Evolutionary conservation across 257 asterid species (phyloP).

Genomic region (Solanum lignicaule): DNA sequence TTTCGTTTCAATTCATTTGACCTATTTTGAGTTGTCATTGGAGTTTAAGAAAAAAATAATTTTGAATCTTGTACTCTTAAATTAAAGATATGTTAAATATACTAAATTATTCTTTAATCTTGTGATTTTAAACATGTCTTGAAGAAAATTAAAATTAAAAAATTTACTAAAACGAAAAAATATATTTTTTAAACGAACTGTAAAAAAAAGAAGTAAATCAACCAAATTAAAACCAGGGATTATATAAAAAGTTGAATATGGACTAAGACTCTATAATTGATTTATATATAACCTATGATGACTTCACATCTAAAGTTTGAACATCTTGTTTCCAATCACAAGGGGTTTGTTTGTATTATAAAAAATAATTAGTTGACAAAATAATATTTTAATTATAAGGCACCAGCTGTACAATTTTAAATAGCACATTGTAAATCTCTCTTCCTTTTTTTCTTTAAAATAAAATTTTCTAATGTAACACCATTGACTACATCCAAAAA

Average conservation of each 20-base stretch:
- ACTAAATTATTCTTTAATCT: too few species aligned
- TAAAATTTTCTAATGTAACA: background rate
- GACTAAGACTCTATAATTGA: background rate
- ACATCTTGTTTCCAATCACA: background rate
- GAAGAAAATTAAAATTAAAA: too few species aligned
- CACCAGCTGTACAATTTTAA: background rate
- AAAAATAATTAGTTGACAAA: background rate
- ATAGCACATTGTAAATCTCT: background rate
- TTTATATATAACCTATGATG: background rate
- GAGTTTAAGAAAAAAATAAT: background rate
- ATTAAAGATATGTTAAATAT: too few species aligned
- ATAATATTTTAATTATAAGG: background rate
- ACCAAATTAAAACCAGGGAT: background rate
- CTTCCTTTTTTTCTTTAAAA: background rate
- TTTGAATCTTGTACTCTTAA: too few species aligned
- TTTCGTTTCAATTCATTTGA: too few species aligned
- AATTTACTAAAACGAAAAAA: too few species aligned
- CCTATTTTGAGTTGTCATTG: background rate
- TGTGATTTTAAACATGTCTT: rapidly evolving
- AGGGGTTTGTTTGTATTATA: background rate
- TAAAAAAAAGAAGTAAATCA: too few species aligned
- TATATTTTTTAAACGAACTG: too few species aligned
- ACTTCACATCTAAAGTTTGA: background rate
- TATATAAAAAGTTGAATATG: background rate
- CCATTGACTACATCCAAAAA: background rate